Base-by-base conservation (phyloP, 768 basidiomycete genomes). In the Phallus indusiatus region DNA sequence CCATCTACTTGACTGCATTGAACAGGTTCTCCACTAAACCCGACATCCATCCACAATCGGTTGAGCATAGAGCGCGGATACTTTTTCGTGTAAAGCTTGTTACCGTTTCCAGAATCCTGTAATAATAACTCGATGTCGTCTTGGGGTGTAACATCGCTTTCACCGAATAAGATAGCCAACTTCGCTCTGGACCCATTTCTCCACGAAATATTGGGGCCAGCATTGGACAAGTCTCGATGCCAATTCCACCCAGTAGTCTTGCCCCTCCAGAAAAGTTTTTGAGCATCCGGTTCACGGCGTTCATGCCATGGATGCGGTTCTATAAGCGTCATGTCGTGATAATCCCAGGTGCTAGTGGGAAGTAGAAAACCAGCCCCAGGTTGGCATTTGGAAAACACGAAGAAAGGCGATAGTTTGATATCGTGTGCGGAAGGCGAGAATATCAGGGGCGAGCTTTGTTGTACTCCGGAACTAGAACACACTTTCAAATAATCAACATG, bases 231-330 rank as follows among this genome's bases (percentile, higher is more conserved):
- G 1, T 63, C 55, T 1, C 66, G 57, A n/a, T 69, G 66, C 37
- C 80, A 76, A 55, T 64, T 72, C 28, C 82, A 85, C 12, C 88
- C 89, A 0, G 87, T 89, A 47, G 81, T 86, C 36, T 79, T 79
- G 2, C 89, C 89, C 47, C 88, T 75, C 89, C 89, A 90, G 47
- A 82, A 73, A 16, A 89, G 63, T 4, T 79, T 73, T 60, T 85
- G 80, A 65, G 42, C 42, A 11, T 42, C n/a, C n/a, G 42, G 42
- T 2, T 85, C 79, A 1, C 70, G 22, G 71, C 85, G 90, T 36
- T 78, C 74, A 14, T 82, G 78, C 81, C 85, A 92, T 0, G 75
- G 75, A 28, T 59, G 49, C 11, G 84, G 79, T 14, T 35, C 24
- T 10, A 37, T 22, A 1, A 59, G 50, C 16, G 52, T 22, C 11